A percentile compares a stretch with the other conserved stretches of the same genome.
These are phyloP conservation scores for Candida germanica DNA, from an alignment of 805 yeast genomes.

Conservation along the genomic window DNA sequence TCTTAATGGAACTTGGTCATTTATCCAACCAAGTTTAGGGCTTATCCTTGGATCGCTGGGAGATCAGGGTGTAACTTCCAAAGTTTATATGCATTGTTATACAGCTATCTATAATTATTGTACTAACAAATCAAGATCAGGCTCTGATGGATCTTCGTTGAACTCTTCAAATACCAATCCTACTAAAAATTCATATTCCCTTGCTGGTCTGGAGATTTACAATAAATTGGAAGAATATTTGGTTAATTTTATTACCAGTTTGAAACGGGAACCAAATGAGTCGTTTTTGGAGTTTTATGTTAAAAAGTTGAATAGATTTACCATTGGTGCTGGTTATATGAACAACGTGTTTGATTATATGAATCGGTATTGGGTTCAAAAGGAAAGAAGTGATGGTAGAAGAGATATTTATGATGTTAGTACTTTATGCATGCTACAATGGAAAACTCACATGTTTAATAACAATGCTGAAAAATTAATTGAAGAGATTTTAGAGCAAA, in stretches of 20 bases:
- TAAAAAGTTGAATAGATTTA: constrained; percentile 81
- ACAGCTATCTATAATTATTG: constrained; percentile 93
- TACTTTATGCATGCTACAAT: constrained; percentile 79
- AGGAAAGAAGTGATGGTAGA: constrained; percentile 91
- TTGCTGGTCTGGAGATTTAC: constrained; percentile 91
- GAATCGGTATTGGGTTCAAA: constrained; percentile 96
- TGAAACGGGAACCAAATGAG: constrained; percentile 55
- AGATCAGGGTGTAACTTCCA: constrained; percentile 60
- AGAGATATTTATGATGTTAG: constrained; percentile 88
- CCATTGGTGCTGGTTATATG: constrained; percentile 87
- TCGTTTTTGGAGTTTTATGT: constrained; percentile 80
- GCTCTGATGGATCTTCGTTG: constrained; percentile 1
- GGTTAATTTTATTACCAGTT: constrained; percentile 50
- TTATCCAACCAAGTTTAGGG: constrained; percentile 72
- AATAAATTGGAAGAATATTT: constrained; percentile 66
- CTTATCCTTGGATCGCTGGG: constrained; percentile 69
- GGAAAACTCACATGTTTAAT: constrained; percentile 83
- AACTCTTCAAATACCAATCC: background rate
- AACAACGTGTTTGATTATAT: constrained; percentile 93
- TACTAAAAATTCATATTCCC: constrained; percentile 35
- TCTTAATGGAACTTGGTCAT: constrained; percentile 69
- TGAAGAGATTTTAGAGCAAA: constrained; percentile 68
- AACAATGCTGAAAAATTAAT: constrained; percentile 60
- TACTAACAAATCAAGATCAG: constrained; percentile 63
- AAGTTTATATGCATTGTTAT: constrained; percentile 83